A percentile compares a stretch with the other conserved stretches of the same genome.
Evolutionary conservation across 164 flowering plant species (phyloP).

Genomic region (Kalanchoe fedtschenkoi): DNA sequence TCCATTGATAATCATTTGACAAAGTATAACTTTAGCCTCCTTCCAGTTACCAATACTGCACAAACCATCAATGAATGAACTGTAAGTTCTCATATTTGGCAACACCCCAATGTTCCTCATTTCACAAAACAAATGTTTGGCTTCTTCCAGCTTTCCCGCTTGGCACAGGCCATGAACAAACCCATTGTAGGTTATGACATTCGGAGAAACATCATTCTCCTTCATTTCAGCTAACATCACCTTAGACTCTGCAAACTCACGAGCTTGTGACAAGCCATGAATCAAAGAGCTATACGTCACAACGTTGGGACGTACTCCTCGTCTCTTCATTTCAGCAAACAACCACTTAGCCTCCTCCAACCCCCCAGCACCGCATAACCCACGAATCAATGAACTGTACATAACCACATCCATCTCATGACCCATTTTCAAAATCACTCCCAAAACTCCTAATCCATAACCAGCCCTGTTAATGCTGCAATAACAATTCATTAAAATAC

Average conservation of each 20-base stretch:
- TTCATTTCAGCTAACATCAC: not conserved
- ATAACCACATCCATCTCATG: constrained; percentile 1
- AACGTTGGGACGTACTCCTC: not conserved
- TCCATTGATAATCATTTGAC: constrained; percentile 3
- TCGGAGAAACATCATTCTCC: not conserved
- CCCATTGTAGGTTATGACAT: not conserved
- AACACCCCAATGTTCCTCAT: not conserved
- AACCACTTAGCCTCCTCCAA: not conserved
- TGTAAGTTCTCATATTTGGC: constrained; percentile 8
- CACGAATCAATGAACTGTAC: constrained; percentile 1
- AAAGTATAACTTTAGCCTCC: not conserved
- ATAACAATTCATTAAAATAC: constrained; percentile 6
- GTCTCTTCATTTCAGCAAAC: not conserved
- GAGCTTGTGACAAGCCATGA: not conserved
- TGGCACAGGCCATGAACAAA: constrained; percentile 1
- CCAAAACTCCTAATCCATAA: constrained; percentile 5
- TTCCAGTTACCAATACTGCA: constrained; percentile 9
- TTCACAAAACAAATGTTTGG: constrained; percentile 6
- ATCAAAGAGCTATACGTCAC: constrained; percentile 1
- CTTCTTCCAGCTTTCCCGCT: constrained; percentile 6
- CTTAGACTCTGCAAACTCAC: not conserved
- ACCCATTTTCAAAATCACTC: constrained; percentile 5
- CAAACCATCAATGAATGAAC: constrained; percentile 9
- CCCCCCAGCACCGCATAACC: constrained; percentile 1
- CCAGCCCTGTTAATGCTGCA: not conserved